Conservation (phyloP, 2,329 filamentous ascomycete species). For the Aureobasidium sp. region DNA sequence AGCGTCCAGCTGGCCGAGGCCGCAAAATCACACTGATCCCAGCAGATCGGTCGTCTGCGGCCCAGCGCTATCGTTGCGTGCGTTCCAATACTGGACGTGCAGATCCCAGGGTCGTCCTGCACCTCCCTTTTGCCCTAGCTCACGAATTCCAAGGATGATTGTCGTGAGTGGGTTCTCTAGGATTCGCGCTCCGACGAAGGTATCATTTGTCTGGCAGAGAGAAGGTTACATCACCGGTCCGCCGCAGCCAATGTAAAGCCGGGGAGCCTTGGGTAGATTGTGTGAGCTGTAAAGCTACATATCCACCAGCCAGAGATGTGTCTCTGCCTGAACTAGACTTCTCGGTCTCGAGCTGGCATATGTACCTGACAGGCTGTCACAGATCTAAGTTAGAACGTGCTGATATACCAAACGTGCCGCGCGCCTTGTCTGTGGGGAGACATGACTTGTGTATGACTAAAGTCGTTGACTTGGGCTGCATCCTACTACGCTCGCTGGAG, state of each 20-base stretch:
- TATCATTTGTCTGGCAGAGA: not conserved
- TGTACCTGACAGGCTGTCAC: conserved; percentile 13
- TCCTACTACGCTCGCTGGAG: not conserved
- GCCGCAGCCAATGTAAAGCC: not conserved
- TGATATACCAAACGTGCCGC: conserved; percentile 13
- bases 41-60: conserved; percentile 5
- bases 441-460: conserved; percentile 13
- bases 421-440: conserved; percentile 9
- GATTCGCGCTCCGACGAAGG: conserved; percentile 1
- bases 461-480: not conserved
- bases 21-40: not conserved
- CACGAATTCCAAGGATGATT: not conserved
- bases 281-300: not conserved
- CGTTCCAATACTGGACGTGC: conserved; percentile 7
- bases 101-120: conserved; percentile 2
- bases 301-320: not conserved
- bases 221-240: conserved; percentile 8
- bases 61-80: not conserved
- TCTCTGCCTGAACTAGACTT: not conserved
- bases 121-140: not conserved
- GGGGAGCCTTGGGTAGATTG: not conserved
- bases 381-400: conserved; percentile 14
- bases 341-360: conserved; percentile 4
- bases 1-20: not conserved
- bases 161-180: conserved; percentile 4